Evolutionary conservation across 495 filamentous ascomycete genomes (phyloP), one percentile per base, ranked within the genome.

Genomic region (Staphylotrichum tortipilum): DNA sequence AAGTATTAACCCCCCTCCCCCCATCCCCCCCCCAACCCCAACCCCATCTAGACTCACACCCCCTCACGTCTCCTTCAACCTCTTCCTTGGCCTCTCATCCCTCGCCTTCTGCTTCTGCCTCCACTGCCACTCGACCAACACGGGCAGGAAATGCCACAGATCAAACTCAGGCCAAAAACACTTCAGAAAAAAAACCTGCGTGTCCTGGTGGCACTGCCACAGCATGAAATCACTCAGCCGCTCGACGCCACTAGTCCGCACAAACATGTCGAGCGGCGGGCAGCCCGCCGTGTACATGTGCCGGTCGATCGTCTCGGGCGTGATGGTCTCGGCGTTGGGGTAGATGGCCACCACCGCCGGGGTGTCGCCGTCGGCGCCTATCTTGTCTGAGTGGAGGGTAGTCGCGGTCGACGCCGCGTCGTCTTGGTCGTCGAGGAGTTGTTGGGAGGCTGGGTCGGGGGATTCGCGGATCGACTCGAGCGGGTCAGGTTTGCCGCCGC

Each of bases 161-260:
- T 94, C 89, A 56, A 98, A 95, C 56, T 97, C 89, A 4, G 92
- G 92, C 92, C 92, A 98, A 36, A 97, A 69, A 48, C 88, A 91
- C 49, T 95, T 79, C 34, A 95, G 64, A 68, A 97, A 98, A 33
- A 88, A 86, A 47, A 97, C 84, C 46, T 95, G 84, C 0, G 92
- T 97, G 36, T 91, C 74, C 58, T 94, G 76, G 57, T 97, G 89
- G 58, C 86, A 90, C 67, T 98, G 92, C 92, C 92, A 98, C 44
- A 98, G 81, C 89, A 98, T 89, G 60, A 97, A 98, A 60, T 98
- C 92, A 58, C 88, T 94, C 49, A 98, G 68, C 18, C 92, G 77
- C 59, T 89, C 84, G 10, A 98, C 92, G 23, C 88, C 92, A 43
- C 87, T 94, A 0, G 92, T 98, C 22, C 92, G 78, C 17, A 98